Base-by-base conservation (phyloP, 2,329 filamentous ascomycete genomes). In the Pseudocercospora fuligena region DNA sequence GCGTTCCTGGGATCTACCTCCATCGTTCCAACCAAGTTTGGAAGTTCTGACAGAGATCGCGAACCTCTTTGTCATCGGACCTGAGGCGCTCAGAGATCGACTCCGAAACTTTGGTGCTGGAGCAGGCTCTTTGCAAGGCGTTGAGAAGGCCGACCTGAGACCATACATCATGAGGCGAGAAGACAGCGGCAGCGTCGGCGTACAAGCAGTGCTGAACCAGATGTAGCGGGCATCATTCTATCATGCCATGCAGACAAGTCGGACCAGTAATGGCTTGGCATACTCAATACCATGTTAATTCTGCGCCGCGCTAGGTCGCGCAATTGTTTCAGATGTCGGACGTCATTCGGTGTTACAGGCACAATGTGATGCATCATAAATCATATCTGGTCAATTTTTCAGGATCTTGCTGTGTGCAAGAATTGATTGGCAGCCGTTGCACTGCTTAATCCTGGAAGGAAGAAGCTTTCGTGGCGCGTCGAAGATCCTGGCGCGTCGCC, bases 31-130 rank as follows among this genome's bases (percentile, higher is more conserved):
- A 57, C 73, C 74, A 9, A 82, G 82, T 67, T 87, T 97, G 71
- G 94, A 99, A 81, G 87, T 97, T 54, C 81, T 99, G 67, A 90
- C 93, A 27, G 95, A 99, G 83, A 93, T 99, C 66, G 94, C 94
- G 11, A 97, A 94, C 76, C 82, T 99, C 61, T 99, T 99, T 78
- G 97, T 99, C 70, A 92, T 99, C 74, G 92, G 93, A 1, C 82
- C 83, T 0, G 83, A 85, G 67, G 84, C 84, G 27, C 70, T 87
- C 70, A 79, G 82, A 70, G 84, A 86, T 74, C 77, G 84, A 54
- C 73, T 86, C 63, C 80, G 81, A 68, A 82, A 81, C 46, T 80
- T 80, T 25, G 76, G 76, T 14, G 73, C 72, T 53, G 73, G 72
- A 66, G 74, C 40, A 14, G 81, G 79, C 25, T 81, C 69, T 51